These are phyloP conservation scores for Anisodus tanguticus DNA, from an alignment of 257 asterid genomes.

Conservation along the genomic window DNA sequence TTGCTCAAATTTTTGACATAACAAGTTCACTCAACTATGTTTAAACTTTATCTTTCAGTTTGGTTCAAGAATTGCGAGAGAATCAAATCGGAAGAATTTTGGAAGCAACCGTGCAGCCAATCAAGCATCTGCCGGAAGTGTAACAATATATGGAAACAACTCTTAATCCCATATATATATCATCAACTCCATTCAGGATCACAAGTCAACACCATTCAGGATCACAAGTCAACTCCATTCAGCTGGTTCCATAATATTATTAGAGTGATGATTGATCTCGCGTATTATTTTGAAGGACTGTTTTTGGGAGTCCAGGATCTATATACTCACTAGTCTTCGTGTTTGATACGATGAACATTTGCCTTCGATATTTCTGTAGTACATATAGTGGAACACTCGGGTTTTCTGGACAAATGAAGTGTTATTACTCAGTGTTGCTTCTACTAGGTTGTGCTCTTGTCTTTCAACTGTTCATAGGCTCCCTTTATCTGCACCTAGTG, in stretches of 20 bases:
- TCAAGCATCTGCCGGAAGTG: constrained; percentile 95
- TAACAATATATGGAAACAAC: constrained; percentile 45
- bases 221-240: constrained; percentile 11
- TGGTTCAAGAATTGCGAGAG: constrained; percentile 92
- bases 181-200: constrained; percentile 7
- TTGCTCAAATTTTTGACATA: neutral
- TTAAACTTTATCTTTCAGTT: constrained; percentile 50
- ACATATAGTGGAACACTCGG: neutral
- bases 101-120: constrained; percentile 98
- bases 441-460: neutral
- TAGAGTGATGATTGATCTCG: neutral
- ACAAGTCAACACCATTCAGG: constrained; percentile 1
- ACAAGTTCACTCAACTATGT: neutral
- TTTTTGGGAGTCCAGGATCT: neutral
- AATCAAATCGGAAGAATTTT: constrained; percentile 80
- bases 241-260: neutral
- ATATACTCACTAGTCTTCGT: neutral
- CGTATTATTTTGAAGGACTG: neutral
- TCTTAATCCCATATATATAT: neutral
- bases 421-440: neutral
- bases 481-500: neutral
- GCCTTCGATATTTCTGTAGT: neutral
- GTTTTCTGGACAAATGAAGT: neutral
- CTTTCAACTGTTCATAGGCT: neutral
- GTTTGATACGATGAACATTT: neutral